Conservation (phyloP, 805 yeast genomes). For the Candida namnaoensis region DNA sequence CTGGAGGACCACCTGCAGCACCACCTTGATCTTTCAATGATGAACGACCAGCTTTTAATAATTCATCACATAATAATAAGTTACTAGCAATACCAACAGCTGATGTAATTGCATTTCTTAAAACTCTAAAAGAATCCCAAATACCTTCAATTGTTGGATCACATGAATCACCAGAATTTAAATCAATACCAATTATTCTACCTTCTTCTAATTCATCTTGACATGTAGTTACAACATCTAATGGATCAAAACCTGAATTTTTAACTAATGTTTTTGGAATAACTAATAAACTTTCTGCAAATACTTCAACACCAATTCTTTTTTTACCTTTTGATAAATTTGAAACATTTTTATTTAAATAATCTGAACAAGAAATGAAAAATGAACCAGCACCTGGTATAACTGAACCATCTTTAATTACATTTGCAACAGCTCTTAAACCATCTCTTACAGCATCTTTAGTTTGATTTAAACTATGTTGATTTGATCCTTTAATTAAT, state of each 20-base stretch:
- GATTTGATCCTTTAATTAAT: conserved; percentile 88
- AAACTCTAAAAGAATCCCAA: conserved; percentile 93
- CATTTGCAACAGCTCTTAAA: conserved; percentile 87
- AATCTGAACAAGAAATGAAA: conserved; percentile 72
- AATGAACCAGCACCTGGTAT: conserved; percentile 98
- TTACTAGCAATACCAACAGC: conserved; percentile 95
- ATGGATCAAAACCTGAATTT: conserved; percentile 89
- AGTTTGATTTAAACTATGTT: conserved; percentile 81
- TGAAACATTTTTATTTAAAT: conserved; percentile 44
- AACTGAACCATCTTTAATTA: conserved; percentile 72
- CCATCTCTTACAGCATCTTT: conserved; percentile 98
- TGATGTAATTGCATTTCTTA: conserved; percentile 85
- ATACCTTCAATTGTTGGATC: conserved; percentile 92
- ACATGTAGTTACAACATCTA: conserved; percentile 81
- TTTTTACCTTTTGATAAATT: conserved; percentile 71
- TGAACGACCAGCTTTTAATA: conserved; percentile 93
- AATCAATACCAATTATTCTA: conserved; percentile 82
- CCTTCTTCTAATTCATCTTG: conserved; percentile 84
- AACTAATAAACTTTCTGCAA: conserved; percentile 83
- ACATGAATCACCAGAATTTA: conserved; percentile 88
- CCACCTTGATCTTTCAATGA: conserved; percentile 53
- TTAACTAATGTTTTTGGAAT: conserved; percentile 89
- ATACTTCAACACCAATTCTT: conserved; percentile 87
- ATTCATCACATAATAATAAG: conserved; percentile 87
- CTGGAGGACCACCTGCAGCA: conserved; percentile 6